These are phyloP conservation scores for Hirschioporus abietinus DNA, from an alignment of 768 basidiomycete species.

Conservation along the genomic window DNA sequence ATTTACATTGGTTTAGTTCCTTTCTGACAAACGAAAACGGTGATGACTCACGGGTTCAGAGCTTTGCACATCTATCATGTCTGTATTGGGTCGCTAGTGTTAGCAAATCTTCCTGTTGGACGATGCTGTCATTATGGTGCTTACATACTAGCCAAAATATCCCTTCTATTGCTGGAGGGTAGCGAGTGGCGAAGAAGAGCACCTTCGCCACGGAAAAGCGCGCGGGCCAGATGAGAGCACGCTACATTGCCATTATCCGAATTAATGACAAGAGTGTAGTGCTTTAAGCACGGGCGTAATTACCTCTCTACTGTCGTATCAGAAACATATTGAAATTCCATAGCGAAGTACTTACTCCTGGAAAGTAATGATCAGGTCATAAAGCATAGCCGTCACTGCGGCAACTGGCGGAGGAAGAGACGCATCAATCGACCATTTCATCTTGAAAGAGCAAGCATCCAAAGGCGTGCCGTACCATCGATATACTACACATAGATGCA, in stretches of 20 bases:
- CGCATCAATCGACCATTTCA: not conserved
- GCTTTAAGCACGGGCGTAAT: not conserved
- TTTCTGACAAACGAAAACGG: not conserved
- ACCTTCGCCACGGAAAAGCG: conserved; percentile 1
- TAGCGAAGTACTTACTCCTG: not conserved
- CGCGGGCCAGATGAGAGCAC: not conserved
- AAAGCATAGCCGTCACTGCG: not conserved
- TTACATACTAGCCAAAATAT: not conserved
- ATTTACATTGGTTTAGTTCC: not conserved
- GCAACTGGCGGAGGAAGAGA: not conserved
- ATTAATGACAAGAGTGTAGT: no score
- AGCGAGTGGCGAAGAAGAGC: conserved; percentile 1
- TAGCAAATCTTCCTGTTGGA: no score
- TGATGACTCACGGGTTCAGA: not conserved
- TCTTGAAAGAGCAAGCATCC: not conserved
- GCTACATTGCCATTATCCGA: not conserved
- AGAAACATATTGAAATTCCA: not conserved
- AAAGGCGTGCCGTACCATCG: not conserved
- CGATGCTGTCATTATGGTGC: no score
- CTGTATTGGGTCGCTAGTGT: not conserved
- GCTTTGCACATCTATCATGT: not conserved
- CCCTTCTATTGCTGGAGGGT: not conserved
- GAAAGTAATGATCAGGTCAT: not conserved
- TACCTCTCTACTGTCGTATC: not conserved
- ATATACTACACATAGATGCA: not conserved